A percentile compares a stretch with the other conserved stretches of the same genome.
phyloP scores from a whole-genome alignment of 2,329 filamentous ascomycete genomes.

The Moelleriella libera region DNA sequence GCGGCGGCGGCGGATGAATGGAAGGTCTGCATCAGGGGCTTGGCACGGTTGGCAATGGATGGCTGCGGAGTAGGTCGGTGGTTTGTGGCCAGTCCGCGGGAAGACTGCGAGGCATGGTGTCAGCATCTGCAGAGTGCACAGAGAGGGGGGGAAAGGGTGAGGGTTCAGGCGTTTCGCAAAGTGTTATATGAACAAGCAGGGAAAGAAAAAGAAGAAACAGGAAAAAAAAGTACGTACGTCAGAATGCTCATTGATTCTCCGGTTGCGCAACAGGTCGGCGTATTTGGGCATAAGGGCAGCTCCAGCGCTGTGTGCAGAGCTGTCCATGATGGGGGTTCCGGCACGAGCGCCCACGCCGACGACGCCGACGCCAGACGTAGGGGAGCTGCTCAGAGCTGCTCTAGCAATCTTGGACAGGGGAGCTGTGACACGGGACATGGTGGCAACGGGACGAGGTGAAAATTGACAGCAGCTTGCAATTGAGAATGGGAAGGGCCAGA shows the following conservation, averaged over 20 bases:
- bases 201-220: not conserved
- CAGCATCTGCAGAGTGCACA: not conserved
- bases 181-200: not conserved
- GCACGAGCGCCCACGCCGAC: conserved; percentile 11
- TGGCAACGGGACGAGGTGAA: not conserved
- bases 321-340: conserved; percentile 18
- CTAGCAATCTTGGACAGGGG: conserved; percentile 34
- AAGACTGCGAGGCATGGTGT: conserved; percentile 10
- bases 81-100: conserved; percentile 29
- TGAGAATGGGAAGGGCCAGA: not conserved
- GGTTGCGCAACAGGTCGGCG: conserved; percentile 27
- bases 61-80: conserved; percentile 32
- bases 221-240: conserved; percentile 20
- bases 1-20: conserved; percentile 31
- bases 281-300: conserved; percentile 31
- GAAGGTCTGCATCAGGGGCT: conserved; percentile 53
- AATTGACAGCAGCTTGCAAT: not conserved
- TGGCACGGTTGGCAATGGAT: conserved; percentile 27
- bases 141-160: not conserved
- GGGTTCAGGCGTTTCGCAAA: not conserved
- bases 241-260: conserved; percentile 18
- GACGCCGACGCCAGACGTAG: conserved; percentile 5
- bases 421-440: conserved; percentile 35
- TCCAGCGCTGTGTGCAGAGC: conserved; percentile 19
- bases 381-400: conserved; percentile 25